A percentile compares a stretch with the other conserved stretches of the same genome.
These are phyloP conservation scores for Fusarium guadeloupense DNA, from an alignment of 2,329 filamentous ascomycete species.

Conservation along the genomic window DNA sequence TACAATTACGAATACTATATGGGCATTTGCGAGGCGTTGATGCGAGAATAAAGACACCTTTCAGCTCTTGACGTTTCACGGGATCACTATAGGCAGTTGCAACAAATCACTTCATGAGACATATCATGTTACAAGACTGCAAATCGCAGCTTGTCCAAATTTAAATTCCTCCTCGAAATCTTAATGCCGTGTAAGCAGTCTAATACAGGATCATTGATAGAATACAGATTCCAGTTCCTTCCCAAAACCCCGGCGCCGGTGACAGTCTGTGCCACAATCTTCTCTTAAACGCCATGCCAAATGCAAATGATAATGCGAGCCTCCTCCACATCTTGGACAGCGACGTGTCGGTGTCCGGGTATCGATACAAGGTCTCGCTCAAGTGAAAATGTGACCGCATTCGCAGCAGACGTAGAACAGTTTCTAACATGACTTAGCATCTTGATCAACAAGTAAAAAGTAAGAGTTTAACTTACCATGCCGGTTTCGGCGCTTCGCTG, in stretches of 20 bases:
- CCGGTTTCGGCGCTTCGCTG: conserved; percentile 96
- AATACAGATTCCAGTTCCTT: conserved; percentile 28
- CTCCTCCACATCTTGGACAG: conserved; percentile 29
- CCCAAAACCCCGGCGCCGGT: conserved; percentile 24
- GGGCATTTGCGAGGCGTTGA: conserved; percentile 51
- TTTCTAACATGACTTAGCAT: conserved; percentile 66
- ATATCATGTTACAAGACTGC: conserved; percentile 3
- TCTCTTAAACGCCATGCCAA: conserved; percentile 38
- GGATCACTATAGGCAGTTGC: background rate
- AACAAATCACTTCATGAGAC: conserved; percentile 12
- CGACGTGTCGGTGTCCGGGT: conserved; percentile 27
- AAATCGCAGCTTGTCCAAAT: conserved; percentile 6
- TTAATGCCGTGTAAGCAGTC: conserved; percentile 5
- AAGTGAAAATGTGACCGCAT: conserved; percentile 87
- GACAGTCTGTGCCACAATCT: conserved; percentile 17
- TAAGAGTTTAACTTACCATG: conserved; percentile 75
- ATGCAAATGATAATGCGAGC: conserved; percentile 32
- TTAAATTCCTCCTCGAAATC: conserved; percentile 16
- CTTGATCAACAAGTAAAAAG: background rate
- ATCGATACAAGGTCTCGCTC: conserved; percentile 44
- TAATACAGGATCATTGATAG: conserved; percentile 27
- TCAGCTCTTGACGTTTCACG: conserved; percentile 28
- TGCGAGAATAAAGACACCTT: conserved; percentile 41
- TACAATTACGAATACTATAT: conserved; percentile 47
- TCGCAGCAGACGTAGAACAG: conserved; percentile 93